Evolutionary conservation across 805 yeast genomes (phyloP).

Genomic region (Candida vartiovaarae): DNA sequence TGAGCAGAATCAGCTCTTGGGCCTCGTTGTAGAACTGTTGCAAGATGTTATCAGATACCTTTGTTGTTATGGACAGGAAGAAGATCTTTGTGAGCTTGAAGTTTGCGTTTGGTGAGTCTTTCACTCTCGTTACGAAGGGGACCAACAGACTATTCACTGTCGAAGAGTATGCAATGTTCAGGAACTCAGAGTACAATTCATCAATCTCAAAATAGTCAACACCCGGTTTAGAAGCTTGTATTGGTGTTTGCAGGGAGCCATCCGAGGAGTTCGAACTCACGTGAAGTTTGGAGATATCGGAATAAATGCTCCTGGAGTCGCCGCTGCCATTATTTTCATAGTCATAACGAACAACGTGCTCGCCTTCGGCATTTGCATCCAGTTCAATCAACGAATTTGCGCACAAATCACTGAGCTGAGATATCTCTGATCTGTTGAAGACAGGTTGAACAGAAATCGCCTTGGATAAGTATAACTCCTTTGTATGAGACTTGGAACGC

Average conservation of each 20-base stretch:
- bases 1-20: slow-evolving; percentile 45
- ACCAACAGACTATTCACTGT: slow-evolving; percentile 31
- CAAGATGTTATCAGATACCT: slow-evolving; percentile 52
- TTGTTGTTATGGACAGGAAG: slow-evolving; percentile 54
- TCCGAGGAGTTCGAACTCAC: slow-evolving; percentile 4
- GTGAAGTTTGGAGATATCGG: slow-evolving; percentile 19
- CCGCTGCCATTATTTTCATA: slow-evolving; percentile 12
- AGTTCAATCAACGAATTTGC: slow-evolving; percentile 63
- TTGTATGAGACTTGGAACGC: slow-evolving; percentile 88
- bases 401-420: slow-evolving; percentile 71
- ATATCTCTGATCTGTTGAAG: slow-evolving; percentile 82
- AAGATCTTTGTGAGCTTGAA: slow-evolving; percentile 64
- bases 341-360: slow-evolving; percentile 25
- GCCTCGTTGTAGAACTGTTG: slow-evolving; percentile 36
- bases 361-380: slow-evolving; percentile 61
- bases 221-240: background rate
- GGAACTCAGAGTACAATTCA: slow-evolving; percentile 65
- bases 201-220: slow-evolving; percentile 46
- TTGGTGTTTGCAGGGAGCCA: background rate
- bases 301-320: slow-evolving; percentile 9
- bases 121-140: slow-evolving; percentile 39
- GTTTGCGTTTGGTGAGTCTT: slow-evolving; percentile 31
- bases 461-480: slow-evolving; percentile 82
- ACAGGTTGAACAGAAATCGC: slow-evolving; percentile 97
- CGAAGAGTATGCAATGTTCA: slow-evolving; percentile 39